A percentile compares a stretch with the other conserved stretches of the same genome.
These are phyloP conservation scores for Termitomyces sp. DNA, from an alignment of 768 basidiomycete species.

Conservation along the genomic window DNA sequence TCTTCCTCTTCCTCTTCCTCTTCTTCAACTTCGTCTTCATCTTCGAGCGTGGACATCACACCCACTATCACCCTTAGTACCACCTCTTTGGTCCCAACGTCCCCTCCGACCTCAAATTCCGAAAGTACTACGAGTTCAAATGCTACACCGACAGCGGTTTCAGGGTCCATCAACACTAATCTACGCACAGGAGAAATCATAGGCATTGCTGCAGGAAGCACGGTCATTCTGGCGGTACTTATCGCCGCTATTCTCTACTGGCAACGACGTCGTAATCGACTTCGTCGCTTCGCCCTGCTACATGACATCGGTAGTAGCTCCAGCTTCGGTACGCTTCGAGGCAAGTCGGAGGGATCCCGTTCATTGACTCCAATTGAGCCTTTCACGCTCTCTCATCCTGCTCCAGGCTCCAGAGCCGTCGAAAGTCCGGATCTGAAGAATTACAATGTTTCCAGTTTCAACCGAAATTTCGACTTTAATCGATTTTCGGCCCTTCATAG, in stretches of 20 bases:
- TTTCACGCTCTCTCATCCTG: constrained; percentile 5
- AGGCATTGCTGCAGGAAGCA: background rate
- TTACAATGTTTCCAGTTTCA: background rate
- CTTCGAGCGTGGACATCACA: background rate
- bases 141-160: background rate
- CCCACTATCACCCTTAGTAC: background rate
- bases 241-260: background rate
- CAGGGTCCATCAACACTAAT: background rate
- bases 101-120: background rate
- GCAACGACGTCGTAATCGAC: background rate
- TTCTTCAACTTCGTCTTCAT: background rate
- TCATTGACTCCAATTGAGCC: background rate
- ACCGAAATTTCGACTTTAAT: background rate
- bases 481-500: background rate
- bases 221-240: background rate
- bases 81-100: background rate
- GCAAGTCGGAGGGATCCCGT: background rate
- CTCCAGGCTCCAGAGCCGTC: background rate
- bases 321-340: background rate
- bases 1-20: background rate
- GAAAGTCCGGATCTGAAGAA: background rate
- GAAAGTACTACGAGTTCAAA: background rate
- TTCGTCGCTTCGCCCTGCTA: background rate
- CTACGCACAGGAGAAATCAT: background rate
- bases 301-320: background rate